A percentile compares a stretch with the other conserved stretches of the same genome.
Conservation (phyloP, 1,284 basidiomycete genomes). For the Meripilus lineatus region DNA sequence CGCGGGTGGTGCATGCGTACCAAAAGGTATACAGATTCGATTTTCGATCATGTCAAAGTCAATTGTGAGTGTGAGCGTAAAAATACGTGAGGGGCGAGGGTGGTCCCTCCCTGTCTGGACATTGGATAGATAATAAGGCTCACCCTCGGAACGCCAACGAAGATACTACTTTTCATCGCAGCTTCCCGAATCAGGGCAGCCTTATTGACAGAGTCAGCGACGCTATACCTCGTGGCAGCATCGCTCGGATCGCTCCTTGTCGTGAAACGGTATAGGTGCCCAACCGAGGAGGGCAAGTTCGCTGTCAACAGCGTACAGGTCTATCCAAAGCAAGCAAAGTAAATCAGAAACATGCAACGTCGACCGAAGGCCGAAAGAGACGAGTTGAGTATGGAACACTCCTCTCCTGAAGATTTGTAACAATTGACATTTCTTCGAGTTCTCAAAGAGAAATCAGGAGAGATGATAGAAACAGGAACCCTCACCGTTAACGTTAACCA, state of each 20-base stretch:
- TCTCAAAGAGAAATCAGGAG: conserved; percentile 1
- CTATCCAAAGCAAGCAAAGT: conserved; percentile 41
- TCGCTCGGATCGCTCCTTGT: conserved; percentile 47
- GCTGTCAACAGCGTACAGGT: conserved; percentile 81
- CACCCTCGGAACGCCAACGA: conserved; percentile 88
- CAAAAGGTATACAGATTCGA: conserved; percentile 3
- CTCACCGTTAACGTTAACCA: conserved; percentile 82
- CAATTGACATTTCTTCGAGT: no score
- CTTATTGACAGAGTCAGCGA: conserved; percentile 55
- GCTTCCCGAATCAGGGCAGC: conserved; percentile 90
- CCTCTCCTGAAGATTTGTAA: no score
- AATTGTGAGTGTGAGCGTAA: conserved; percentile 5
- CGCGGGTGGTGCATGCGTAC: no score
- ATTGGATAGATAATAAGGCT: conserved; percentile 22
- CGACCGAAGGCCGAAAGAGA: no score
- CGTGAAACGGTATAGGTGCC: conserved; percentile 75
- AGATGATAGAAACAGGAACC: neutral
- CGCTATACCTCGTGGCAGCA: conserved; percentile 35
- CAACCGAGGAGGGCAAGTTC: conserved; percentile 78
- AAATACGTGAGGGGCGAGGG: conserved; percentile 1
- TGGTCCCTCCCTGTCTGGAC: conserved; percentile 7
- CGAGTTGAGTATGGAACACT: no score
- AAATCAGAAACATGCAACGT: neutral
- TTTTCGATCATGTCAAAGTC: neutral
- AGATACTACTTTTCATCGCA: conserved; percentile 90